Evolutionary conservation across 1,284 basidiomycete species (phyloP), one percentile per base, ranked within the genome.

Genomic region (Fomitiporia mediterranea): DNA sequence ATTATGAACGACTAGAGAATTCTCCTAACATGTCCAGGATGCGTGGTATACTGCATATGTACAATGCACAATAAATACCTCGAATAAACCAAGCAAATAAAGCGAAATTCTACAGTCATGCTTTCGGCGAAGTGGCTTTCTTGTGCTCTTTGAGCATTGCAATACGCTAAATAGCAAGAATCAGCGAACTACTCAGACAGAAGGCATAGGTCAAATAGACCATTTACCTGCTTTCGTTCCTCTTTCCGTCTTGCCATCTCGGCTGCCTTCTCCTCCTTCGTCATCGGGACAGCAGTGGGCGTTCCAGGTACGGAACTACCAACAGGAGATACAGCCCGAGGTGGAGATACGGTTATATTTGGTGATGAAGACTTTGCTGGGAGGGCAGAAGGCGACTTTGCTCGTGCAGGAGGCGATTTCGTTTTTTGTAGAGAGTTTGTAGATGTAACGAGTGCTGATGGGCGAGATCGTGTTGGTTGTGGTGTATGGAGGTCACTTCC

Each of bases 191-290:
- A 55, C n/a, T n/a, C n/a, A n/a, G n/a, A 1, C 27, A n/a, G 21
- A 25, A 27, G 37, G 39, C 48, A 39, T 19, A 27, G 9, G 30
- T 38, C 53, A 49, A 17, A 38, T 46, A 30, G 63, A 17, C 23
- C 17, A 64, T 80, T 32, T 51, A 88, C 89, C 76, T 87, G 80
- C 69, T 89, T 92, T 48, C 93, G 75, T 69, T 95, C 93, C 68
- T 95, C 93, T 65, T 93, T 87, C 59, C 92, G 74, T 59, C 89
- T 77, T 11, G 88, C 88, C 84, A 95, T 90, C 73, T 96, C 93
- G 25, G 82, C 83, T 0, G 89, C 89, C 70, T 88, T 94, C 61
- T 94, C 92, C 69, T 94, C 93, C 67, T 92, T 94, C 35, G 81
- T 80, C 77, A 93, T 76, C 3, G 73, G 68, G 2, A 66, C 68